phyloP scores from a whole-genome alignment of 129 eudicot genomes.

The Lonicera japonica region DNA sequence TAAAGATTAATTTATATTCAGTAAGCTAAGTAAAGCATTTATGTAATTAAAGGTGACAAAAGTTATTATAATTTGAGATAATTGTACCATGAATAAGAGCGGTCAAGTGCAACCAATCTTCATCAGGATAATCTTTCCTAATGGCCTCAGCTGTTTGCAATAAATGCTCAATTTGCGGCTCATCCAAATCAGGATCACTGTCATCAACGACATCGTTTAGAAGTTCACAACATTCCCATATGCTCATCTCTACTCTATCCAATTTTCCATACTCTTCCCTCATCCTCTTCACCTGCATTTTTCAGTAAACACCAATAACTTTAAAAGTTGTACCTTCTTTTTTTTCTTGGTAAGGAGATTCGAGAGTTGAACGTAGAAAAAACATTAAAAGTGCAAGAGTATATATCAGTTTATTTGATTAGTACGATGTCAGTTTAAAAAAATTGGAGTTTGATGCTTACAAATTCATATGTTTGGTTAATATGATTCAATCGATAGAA shows the following conservation, averaged over 20 bases:
- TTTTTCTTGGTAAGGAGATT: no score
- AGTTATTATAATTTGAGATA: not conserved
- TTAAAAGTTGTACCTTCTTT: not conserved
- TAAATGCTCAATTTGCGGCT: slow-evolving; percentile 88
- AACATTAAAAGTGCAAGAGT: no score
- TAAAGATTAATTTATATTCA: no score
- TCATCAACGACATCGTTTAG: slow-evolving; percentile 83
- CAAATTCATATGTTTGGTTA: slow-evolving; percentile 75
- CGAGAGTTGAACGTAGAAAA: no score
- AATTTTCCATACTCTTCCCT: slow-evolving; percentile 67
- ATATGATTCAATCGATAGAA: slow-evolving; percentile 70
- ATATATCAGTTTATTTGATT: no score
- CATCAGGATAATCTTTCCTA: slow-evolving; percentile 77
- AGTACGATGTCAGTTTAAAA: no score
- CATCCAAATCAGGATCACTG: slow-evolving; percentile 90
- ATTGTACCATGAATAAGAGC: slow-evolving; percentile 80
- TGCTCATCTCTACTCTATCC: slow-evolving; percentile 74
- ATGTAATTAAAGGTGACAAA: no score
- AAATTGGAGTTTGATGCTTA: slow-evolving; percentile 22
- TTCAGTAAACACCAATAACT: not conserved
- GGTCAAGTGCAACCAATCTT: slow-evolving; percentile 90
- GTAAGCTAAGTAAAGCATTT: no score
- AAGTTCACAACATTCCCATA: slow-evolving; percentile 93
- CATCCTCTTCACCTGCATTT: slow-evolving; percentile 66
- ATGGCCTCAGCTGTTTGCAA: slow-evolving; percentile 91